These are phyloP conservation scores for Roridomyces roridus DNA, from an alignment of 768 basidiomycete genomes.

Conservation along the genomic window DNA sequence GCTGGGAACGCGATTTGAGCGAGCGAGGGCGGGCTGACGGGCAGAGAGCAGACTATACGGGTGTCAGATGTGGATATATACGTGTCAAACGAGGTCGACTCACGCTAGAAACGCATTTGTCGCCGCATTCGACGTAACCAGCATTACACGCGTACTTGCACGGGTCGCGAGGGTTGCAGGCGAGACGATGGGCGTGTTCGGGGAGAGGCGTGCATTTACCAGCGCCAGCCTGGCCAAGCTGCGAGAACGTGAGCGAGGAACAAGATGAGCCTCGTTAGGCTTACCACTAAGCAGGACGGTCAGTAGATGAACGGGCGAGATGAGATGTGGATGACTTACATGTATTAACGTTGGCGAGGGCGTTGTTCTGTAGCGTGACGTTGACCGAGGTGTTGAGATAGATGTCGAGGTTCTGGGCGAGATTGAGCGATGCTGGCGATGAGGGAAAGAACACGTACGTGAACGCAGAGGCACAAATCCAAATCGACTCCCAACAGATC, in stretches of 20 bases:
- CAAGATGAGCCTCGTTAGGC: too few species aligned
- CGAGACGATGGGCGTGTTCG: background rate
- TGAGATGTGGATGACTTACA: background rate
- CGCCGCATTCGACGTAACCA: background rate
- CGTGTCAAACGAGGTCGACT: background rate
- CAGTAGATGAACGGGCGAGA: background rate
- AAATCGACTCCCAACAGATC: background rate
- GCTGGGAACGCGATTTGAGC: conserved; percentile 9
- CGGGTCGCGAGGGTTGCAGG: background rate
- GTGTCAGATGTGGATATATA: background rate
- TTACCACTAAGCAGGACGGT: too few species aligned
- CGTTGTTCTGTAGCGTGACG: background rate
- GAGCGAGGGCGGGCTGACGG: conserved; percentile 16
- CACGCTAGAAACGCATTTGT: background rate
- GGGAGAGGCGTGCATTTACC: background rate
- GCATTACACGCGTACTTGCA: background rate
- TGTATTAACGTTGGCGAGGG: background rate
- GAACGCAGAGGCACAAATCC: conserved; percentile 7
- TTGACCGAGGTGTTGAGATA: conserved; percentile 5
- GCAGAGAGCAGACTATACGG: background rate
- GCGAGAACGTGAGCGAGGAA: background rate
- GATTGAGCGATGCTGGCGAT: background rate
- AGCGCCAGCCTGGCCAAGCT: background rate
- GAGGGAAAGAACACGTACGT: background rate
- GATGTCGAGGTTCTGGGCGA: conserved; percentile 13